A percentile compares a stretch with the other conserved stretches of the same genome.
Conservation (phyloP, 495 filamentous ascomycete species). For the Diplogelasinospora grovesii region DNA sequence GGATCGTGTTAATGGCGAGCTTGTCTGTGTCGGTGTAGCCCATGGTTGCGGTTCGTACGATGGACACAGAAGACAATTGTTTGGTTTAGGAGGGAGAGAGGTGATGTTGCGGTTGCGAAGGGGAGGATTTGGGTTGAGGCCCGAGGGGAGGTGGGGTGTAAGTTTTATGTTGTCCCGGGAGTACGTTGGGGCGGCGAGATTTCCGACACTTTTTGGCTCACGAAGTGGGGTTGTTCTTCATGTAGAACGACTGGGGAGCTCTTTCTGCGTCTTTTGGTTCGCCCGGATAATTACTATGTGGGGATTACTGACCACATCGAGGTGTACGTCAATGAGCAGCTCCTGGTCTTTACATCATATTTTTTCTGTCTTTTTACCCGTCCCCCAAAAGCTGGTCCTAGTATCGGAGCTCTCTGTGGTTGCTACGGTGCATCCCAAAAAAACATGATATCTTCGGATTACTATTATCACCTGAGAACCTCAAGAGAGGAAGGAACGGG, state of each 20-base stretch:
- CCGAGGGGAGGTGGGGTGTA: conserved; percentile 29
- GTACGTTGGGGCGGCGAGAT: conserved; percentile 14
- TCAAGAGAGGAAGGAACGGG: neutral
- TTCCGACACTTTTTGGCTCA: conserved; percentile 12
- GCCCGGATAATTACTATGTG: conserved; percentile 26
- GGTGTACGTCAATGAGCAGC: conserved; percentile 7
- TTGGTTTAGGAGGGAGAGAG: conserved; percentile 14
- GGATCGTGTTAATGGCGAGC: conserved; percentile 96
- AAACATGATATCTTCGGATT: no score
- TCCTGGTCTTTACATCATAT: conserved; percentile 4
- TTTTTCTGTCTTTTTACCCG: conserved; percentile 9
- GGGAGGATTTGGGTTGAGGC: conserved; percentile 18
- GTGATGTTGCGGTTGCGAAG: conserved; percentile 21
- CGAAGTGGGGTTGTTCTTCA: conserved; percentile 17
- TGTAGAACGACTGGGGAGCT: conserved; percentile 7
- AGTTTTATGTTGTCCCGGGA: conserved; percentile 20
- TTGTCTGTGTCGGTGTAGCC: conserved; percentile 77
- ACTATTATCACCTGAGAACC: no score
- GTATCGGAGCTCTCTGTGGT: neutral
- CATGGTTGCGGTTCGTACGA: conserved; percentile 58
- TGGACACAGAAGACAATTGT: conserved; percentile 17
- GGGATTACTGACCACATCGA: conserved; percentile 14
- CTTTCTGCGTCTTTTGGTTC: conserved; percentile 21
- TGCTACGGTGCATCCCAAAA: no score
- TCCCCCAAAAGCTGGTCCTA: neutral